A percentile compares a stretch with the other conserved stretches of the same genome.
Conservation (phyloP, 1,284 basidiomycete genomes). For the Mycena sp. region DNA sequence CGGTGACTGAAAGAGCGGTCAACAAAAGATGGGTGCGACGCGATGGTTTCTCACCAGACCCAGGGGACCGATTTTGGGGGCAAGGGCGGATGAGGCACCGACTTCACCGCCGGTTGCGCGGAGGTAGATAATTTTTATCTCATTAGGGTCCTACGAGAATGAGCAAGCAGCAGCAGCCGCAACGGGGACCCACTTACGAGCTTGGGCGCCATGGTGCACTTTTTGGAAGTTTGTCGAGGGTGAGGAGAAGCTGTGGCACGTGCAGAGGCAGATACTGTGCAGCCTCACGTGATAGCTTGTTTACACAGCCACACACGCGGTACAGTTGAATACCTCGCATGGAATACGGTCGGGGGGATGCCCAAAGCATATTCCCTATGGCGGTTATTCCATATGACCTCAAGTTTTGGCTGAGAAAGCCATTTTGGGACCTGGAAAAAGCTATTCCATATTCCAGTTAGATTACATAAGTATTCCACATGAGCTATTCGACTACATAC, state of each 20-base stretch:
- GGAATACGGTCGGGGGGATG: too few species aligned
- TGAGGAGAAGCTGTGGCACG: slow-evolving; percentile 12
- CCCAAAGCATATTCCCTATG: too few species aligned
- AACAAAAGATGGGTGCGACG: slow-evolving; percentile 24
- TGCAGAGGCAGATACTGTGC: too few species aligned
- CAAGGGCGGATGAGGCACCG: slow-evolving; percentile 97
- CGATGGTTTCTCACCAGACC: slow-evolving; percentile 84
- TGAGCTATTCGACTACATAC: too few species aligned
- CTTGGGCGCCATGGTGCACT: slow-evolving; percentile 78
- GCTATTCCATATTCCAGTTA: too few species aligned
- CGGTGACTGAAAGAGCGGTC: slow-evolving; percentile 79
- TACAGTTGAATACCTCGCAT: too few species aligned
- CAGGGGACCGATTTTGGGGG: slow-evolving; percentile 99
- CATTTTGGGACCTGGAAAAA: too few species aligned
- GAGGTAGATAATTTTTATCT: slow-evolving; percentile 99
- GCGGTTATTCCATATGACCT: too few species aligned
- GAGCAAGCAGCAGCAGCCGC: slow-evolving; percentile 16
- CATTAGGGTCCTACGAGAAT: slow-evolving; percentile 81
- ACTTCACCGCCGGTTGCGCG: slow-evolving; percentile 99
- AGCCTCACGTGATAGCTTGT: too few species aligned
- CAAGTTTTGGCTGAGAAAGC: too few species aligned
- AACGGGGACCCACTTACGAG: slow-evolving; percentile 60
- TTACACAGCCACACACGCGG: too few species aligned
- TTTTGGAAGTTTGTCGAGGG: slow-evolving; percentile 27
- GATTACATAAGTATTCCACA: too few species aligned